A percentile compares a stretch with the other conserved stretches of the same genome.
These are phyloP conservation scores for Corylus heterophylla DNA, from an alignment of 306 rosid genomes.

Conservation along the genomic window DNA sequence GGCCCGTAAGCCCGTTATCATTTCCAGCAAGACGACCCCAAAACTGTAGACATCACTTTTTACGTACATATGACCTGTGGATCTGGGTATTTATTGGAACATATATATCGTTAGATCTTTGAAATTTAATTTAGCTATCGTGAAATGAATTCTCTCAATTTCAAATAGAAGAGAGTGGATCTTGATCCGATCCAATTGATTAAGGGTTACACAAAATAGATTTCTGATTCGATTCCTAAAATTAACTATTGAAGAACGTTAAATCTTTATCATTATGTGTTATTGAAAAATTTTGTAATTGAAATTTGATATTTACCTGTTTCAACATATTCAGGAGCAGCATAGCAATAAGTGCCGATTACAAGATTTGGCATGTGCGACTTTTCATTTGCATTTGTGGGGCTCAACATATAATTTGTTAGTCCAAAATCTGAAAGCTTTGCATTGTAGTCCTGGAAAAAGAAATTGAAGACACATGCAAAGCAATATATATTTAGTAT, in stretches of 20 bases:
- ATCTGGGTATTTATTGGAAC: neutral
- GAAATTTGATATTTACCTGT: slow-evolving; percentile 41
- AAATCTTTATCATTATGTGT: too few species aligned
- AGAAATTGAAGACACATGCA: neutral
- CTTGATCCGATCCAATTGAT: too few species aligned
- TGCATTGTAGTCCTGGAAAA: slow-evolving; percentile 52
- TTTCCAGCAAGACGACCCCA: slow-evolving; percentile 79
- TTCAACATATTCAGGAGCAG: slow-evolving; percentile 88
- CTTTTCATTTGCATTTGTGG: slow-evolving; percentile 39
- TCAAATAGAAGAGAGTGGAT: too few species aligned
- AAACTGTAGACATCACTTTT: slow-evolving; percentile 91
- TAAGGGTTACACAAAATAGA: too few species aligned
- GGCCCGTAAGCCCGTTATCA: slow-evolving; percentile 60
- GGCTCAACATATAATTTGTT: slow-evolving; percentile 60
- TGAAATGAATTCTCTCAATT: too few species aligned
- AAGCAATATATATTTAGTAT: neutral
- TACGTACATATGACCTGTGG: slow-evolving; percentile 73
- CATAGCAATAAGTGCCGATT: slow-evolving; percentile 81
- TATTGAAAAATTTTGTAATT: neutral
- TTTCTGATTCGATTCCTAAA: too few species aligned
- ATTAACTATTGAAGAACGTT: too few species aligned
- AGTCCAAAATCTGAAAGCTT: slow-evolving; percentile 86
- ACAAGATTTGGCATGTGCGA: slow-evolving; percentile 69
- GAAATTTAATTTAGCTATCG: too few species aligned
- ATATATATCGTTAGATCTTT: too few species aligned